A percentile compares a stretch with the other conserved stretches of the same genome.
Conservation (phyloP, 495 filamentous ascomycete genomes). For the Clohesyomyces aquaticus region DNA sequence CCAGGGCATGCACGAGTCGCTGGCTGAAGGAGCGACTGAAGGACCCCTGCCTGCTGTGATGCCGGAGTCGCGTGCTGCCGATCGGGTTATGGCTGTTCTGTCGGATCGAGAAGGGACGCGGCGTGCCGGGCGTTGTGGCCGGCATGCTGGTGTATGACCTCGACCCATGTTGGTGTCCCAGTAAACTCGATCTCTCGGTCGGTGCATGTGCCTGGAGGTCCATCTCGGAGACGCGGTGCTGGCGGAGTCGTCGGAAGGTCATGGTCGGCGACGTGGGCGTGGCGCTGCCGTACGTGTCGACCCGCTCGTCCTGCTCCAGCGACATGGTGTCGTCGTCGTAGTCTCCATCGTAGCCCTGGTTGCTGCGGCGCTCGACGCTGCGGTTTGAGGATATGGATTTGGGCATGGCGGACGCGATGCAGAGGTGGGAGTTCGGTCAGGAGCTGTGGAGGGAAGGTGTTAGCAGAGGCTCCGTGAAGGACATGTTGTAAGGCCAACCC, state of each 20-base stretch:
- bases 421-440: background rate
- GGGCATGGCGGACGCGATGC: constrained; percentile 30
- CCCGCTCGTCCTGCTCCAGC: constrained; percentile 27
- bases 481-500: constrained; percentile 5
- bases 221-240: constrained; percentile 25
- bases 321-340: constrained; percentile 20
- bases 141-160: constrained; percentile 42
- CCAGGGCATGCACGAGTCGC: constrained; percentile 45
- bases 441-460: constrained; percentile 18
- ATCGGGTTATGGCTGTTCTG: constrained; percentile 37
- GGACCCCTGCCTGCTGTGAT: constrained; percentile 43
- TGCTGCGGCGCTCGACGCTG: constrained; percentile 16
- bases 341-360: constrained; percentile 22
- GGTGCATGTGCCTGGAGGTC: constrained; percentile 24
- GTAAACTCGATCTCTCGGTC: constrained; percentile 37
- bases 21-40: constrained; percentile 44
- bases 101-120: constrained; percentile 32
- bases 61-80: constrained; percentile 36
- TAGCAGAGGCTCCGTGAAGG: constrained; percentile 14
- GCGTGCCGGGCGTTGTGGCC: constrained; percentile 42
- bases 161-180: constrained; percentile 27
- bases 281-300: constrained; percentile 38
- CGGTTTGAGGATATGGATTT: constrained; percentile 36
- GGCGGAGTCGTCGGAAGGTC: constrained; percentile 21
- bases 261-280: constrained; percentile 35